phyloP scores from a whole-genome alignment of 495 filamentous ascomycete species.

The Tuber borchii region DNA sequence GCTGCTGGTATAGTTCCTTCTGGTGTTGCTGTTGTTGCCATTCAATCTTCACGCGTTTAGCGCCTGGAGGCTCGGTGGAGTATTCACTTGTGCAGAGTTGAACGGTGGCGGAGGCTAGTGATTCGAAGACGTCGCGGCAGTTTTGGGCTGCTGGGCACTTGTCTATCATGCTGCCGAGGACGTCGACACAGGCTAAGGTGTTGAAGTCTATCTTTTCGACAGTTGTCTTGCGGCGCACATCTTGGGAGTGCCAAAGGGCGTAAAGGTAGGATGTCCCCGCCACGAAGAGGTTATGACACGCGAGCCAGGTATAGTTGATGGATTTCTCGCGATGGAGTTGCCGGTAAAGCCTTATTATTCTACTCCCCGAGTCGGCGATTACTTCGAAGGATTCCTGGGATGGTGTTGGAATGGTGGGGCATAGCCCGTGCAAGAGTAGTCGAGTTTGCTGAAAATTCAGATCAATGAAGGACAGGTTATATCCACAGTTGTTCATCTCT shows the following conservation, averaged over 20 bases:
- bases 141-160: constrained; percentile 49
- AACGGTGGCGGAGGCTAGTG: constrained; percentile 31
- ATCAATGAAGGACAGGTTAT: constrained; percentile 48
- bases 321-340: constrained; percentile 49
- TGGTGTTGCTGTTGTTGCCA: constrained; percentile 36
- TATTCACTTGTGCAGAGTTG: constrained; percentile 27
- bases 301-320: constrained; percentile 54
- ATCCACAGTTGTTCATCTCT: constrained; percentile 43
- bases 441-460: constrained; percentile 52
- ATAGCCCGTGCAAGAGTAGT: constrained; percentile 51
- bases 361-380: constrained; percentile 50
- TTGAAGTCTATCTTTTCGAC: constrained; percentile 48
- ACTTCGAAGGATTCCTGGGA: constrained; percentile 47
- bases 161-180: constrained; percentile 50
- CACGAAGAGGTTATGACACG: constrained; percentile 51
- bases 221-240: constrained; percentile 47
- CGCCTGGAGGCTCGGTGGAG: constrained; percentile 43
- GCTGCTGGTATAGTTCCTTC: constrained; percentile 30
- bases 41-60: constrained; percentile 49
- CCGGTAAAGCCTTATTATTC: constrained; percentile 51
- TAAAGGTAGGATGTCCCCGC: constrained; percentile 51
- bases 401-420: constrained; percentile 48
- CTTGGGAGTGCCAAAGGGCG: constrained; percentile 45
- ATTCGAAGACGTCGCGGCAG: constrained; percentile 46
- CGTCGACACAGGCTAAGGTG: constrained; percentile 48